Evolutionary conservation across 108 stramenopile species (phyloP), one percentile per base, ranked within the genome.

Genomic region (Pseudonitzschia pungens): DNA sequence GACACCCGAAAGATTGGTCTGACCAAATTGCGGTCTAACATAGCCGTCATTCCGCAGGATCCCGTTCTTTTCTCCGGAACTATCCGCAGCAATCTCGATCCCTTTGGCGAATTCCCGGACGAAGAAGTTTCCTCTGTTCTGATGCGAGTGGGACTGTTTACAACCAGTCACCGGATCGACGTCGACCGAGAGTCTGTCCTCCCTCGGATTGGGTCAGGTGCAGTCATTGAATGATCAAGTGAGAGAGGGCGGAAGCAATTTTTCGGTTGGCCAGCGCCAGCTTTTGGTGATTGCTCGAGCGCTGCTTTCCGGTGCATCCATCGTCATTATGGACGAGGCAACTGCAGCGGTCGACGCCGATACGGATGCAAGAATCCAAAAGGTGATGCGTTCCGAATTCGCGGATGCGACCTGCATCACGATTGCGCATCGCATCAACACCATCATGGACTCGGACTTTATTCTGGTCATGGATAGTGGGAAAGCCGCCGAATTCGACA

Each of bases 31-130:
- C 84, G 96, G 50, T 77, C 80, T 1, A 74, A 75, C 27, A 83
- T 98, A 41, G 86, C 91, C n/a, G 92, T 98, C 42, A 95, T 97
- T 57, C 97, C 96, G 0, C 97, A 97, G 77, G 92, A 94, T 59
- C 96, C 96, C 5, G 90, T 95, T 21, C 64, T 98, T 31, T 97
- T 97, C 71, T 77, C 77, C 53, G 96, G 96, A 10, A 84, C 90
- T 29, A 78, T 97, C 42, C 81, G 93, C 56, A 74, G 86, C 27
- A 97, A 97, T 82, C 81, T 97, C 18, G 96, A 98, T 74, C 96
- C 96, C 10, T 95, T 96, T 65, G 67, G 71, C 31, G 69, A 83
- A 41, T 80, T 71, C 70, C 43, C 65, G 11, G 96, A 94, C 51
- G 71, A 73, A 9, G 72, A 78, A 44, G 59, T 95, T 1, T 57